Conservation (phyloP, 768 basidiomycete genomes). For the Pleurotus ostreatus region DNA sequence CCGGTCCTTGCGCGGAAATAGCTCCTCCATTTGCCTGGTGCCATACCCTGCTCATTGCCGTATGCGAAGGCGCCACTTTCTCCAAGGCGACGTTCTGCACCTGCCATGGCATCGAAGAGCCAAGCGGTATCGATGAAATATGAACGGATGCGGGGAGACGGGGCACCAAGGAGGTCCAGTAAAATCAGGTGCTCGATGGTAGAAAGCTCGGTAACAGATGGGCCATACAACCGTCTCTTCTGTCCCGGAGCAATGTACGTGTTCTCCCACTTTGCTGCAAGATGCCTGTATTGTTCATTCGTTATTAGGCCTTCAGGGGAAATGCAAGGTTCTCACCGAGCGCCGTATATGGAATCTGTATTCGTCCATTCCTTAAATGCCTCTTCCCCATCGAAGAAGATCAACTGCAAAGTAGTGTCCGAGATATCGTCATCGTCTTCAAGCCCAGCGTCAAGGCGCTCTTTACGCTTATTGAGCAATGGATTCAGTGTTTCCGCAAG, state of each 20-base stretch:
- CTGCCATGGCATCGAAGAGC: slow-evolving; percentile 78
- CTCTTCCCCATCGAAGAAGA: slow-evolving; percentile 98
- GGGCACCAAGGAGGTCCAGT: slow-evolving; percentile 86
- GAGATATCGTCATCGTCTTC: slow-evolving; percentile 75
- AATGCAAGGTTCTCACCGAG: slow-evolving; percentile 52
- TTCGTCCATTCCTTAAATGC: slow-evolving; percentile 89
- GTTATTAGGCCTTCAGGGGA: background rate
- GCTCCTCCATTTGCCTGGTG: slow-evolving; percentile 48
- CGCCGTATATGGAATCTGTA: slow-evolving; percentile 92
- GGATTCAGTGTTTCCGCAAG: slow-evolving; percentile 81
- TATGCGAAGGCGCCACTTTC: slow-evolving; percentile 58
- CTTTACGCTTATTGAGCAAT: slow-evolving; percentile 57
- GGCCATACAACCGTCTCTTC: slow-evolving; percentile 51
- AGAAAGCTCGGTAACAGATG: slow-evolving; percentile 54
- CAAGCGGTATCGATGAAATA: slow-evolving; percentile 89
- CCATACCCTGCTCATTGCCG: slow-evolving; percentile 38
- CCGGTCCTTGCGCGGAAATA: slow-evolving; percentile 60
- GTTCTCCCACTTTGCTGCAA: slow-evolving; percentile 80
- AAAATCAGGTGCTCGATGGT: slow-evolving; percentile 90
- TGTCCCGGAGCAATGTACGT: slow-evolving; percentile 59
- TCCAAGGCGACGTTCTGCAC: slow-evolving; percentile 69
- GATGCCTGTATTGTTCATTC: slow-evolving; percentile 55
- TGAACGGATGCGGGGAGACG: slow-evolving; percentile 69
- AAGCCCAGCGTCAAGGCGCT: slow-evolving; percentile 47
- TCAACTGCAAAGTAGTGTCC: slow-evolving; percentile 83